A percentile compares a stretch with the other conserved stretches of the same genome.
phyloP scores from a whole-genome alignment of 164 flowering plant genomes.

The Berberis vulgaris region DNA sequence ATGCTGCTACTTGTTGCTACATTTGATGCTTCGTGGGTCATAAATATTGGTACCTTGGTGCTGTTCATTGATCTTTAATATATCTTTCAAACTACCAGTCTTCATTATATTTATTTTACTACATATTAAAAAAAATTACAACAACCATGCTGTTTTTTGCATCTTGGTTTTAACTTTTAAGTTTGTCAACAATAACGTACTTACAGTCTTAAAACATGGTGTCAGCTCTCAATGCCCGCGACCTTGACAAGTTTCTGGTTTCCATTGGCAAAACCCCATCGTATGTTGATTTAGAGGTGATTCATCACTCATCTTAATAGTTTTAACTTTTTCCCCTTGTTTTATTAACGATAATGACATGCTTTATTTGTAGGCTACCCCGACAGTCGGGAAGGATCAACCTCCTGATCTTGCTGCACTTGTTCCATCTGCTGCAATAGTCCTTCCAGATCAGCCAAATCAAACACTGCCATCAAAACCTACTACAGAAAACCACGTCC shows the following conservation, averaged over 20 bases:
- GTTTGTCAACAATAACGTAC: not conserved
- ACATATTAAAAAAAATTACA: no score
- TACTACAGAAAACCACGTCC: slow-evolving; percentile 21
- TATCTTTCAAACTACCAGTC: no score
- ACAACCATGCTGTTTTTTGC: no score
- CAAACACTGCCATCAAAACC: slow-evolving; percentile 20
- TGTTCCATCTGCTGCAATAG: slow-evolving; percentile 57
- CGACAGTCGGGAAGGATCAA: slow-evolving; percentile 90
- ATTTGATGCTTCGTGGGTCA: no score
- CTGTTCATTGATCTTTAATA: no score
- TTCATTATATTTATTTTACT: no score
- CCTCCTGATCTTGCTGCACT: slow-evolving; percentile 87
- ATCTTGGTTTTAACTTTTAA: slow-evolving; percentile 1
- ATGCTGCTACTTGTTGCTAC: no score
- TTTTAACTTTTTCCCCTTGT: not conserved
- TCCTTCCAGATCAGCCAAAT: slow-evolving; percentile 28
- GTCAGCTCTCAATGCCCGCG: slow-evolving; percentile 53
- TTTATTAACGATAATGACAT: slow-evolving; percentile 6
- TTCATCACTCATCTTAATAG: not conserved
- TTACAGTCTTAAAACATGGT: slow-evolving; percentile 1
- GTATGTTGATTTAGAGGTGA: slow-evolving; percentile 89
- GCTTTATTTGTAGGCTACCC: slow-evolving; percentile 56
- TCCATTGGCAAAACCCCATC: slow-evolving; percentile 75
- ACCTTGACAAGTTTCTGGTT: slow-evolving; percentile 76
- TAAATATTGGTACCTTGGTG: no score